Evolutionary conservation across 495 filamentous ascomycete genomes (phyloP), one percentile per base, ranked within the genome.

Genomic region (Podospora australis): DNA sequence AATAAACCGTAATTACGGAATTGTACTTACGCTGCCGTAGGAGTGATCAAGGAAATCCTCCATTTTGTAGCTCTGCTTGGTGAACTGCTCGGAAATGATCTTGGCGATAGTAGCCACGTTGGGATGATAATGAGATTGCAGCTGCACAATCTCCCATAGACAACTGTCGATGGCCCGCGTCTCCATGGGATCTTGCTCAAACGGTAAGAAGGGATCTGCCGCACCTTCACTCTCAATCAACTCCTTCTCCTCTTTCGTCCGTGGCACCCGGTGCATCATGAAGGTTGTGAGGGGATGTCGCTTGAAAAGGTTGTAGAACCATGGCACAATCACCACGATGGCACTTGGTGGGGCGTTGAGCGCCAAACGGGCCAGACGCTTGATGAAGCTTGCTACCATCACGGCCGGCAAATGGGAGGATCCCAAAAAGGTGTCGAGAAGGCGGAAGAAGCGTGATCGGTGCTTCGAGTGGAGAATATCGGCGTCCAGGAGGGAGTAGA

Each of bases 11-110:
- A 24, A 23, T 24, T 20, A 6, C 7, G 26, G 10, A 45, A 19
- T 14, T 21, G 39, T 16, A 79, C 84, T 78, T 69, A 88, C 84
- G 56, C 84, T 89, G 53, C 75, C 79, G 67, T 97, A 97, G 4
- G 86, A 90, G 67, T 96, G 89, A 62, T 97, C 94, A 44, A 97
- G 68, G 68, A 99, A 99, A 57, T 99, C 94, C 58, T 99, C 94
- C 14, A 95, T 58, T 53, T 84, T 87, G 66, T 96, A 99, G 9
- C 80, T 71, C 64, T 89, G 84, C 72, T 97, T 99, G 3, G 90
- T 97, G 66, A 97, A 99, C 67, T 96, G 92, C 72, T 99, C 88
- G 20, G 86, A 86, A 48, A 99, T 82, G 48, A 99, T 95, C 66
- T 86, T 90, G 21, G 88, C 87, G 49, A 97, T 83, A 4, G 90